Base-by-base conservation (phyloP, 306 rosid species). In the Carpinus fangiana region DNA sequence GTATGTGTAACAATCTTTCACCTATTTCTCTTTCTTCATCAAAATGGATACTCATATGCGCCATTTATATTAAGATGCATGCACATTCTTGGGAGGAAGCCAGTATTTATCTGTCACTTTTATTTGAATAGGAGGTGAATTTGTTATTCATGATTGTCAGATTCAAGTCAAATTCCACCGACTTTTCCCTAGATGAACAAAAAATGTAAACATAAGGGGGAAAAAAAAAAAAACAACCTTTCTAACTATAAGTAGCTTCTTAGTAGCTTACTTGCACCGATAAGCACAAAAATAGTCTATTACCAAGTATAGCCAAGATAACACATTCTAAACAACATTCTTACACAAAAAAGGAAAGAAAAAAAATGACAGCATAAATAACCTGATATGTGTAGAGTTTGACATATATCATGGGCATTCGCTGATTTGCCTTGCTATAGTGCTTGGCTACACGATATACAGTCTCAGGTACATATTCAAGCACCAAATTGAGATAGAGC, bases 311-410 rank as follows among this genome's bases (percentile, higher is more conserved):
- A 55, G 26, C 26, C 20, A 61, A 61, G 36, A 26, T 28, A 41
- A 41, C 43, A 26, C 4, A 6, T 61, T 28, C 17, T 14, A 34
- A 64, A 64, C 5, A 16, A 10, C 23, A 34, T 8, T 64, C 43
- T 2, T 7, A 54, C 12, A 6, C 7, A 60, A 21, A 8, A 8
- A 53, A 65, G 8, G 53, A 28, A 7, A 61, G 41, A 56, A 26
- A 4, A 23, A 53, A 16, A 3, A 51, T 55, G 70, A 43, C 7
- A 55, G 11, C 31, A 53, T 31, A 50, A 26, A 71, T 54, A 73
- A 88, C 95, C 92, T 90, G 95, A 76, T 87, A 90, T 7, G 90
- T 87, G 75, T 88, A 90, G 59, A 90, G 92, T 82, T 90, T 88
- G 68, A 87, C 92, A 76, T 90, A 88, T 69, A 90, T 82, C 83